Conservation (phyloP, 106 monocot species). For the Dendrobium nobile region DNA sequence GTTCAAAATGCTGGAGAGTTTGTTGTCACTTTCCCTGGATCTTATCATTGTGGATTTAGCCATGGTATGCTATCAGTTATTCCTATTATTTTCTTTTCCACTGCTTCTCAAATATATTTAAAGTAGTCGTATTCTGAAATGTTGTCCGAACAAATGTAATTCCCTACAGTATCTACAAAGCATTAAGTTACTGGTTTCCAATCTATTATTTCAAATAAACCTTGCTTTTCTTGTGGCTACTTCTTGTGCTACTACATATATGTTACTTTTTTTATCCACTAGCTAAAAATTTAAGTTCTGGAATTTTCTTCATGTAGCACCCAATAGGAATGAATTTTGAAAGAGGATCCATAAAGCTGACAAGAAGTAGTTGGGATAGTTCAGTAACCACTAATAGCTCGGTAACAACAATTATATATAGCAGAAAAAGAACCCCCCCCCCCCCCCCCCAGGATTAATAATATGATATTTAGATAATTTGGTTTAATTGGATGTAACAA, state of each 20-base stretch:
- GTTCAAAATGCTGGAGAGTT: conserved; percentile 98
- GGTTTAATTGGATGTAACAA: not conserved
- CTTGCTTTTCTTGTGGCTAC: not conserved
- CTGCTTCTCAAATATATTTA: not conserved
- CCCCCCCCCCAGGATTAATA: not conserved
- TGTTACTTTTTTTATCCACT: not conserved
- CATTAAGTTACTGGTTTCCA: not conserved
- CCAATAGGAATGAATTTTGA: not conserved
- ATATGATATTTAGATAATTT: not conserved
- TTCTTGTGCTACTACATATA: not conserved
- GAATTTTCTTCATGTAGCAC: not conserved
- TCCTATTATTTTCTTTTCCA: not conserved
- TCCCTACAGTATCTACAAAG: not conserved
- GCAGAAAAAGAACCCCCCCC: not conserved
- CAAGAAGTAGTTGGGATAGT: not conserved
- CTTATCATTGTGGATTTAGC: conserved; percentile 95
- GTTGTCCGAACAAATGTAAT: not conserved
- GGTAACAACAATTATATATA: not conserved
- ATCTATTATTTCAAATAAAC: not conserved
- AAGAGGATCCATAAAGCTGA: too few species aligned
- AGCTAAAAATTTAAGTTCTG: not conserved
- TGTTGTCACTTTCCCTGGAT: conserved; percentile 94
- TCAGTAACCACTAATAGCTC: not conserved
- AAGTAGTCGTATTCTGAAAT: not conserved
- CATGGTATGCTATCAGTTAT: conserved; percentile 44